These are phyloP conservation scores for Nemania sp. DNA, from an alignment of 2,329 filamentous ascomycete genomes.

Conservation along the genomic window DNA sequence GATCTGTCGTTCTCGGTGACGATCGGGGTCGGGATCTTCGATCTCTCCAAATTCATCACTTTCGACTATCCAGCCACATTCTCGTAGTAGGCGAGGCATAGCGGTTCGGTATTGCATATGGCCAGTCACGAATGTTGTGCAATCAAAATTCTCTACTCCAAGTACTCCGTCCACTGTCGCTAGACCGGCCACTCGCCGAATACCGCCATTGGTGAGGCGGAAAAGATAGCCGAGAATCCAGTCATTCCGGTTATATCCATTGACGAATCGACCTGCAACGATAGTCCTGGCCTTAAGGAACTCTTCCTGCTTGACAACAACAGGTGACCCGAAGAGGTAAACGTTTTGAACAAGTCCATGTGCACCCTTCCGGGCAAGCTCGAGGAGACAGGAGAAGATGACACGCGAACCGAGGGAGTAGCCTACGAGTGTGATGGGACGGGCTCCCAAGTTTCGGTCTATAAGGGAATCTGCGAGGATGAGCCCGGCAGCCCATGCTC, in stretches of 20 bases:
- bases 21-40: slow-evolving; percentile 94
- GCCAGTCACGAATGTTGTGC: slow-evolving; percentile 82
- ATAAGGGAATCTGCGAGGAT: slow-evolving; percentile 94
- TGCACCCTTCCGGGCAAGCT: slow-evolving; percentile 82
- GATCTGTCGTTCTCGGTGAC: slow-evolving; percentile 82
- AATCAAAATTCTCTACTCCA: slow-evolving; percentile 85
- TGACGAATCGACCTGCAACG: slow-evolving; percentile 90
- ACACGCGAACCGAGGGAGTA: slow-evolving; percentile 92
- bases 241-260: slow-evolving; percentile 91
- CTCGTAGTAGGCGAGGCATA: slow-evolving; percentile 85
- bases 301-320: slow-evolving; percentile 91
- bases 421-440: slow-evolving; percentile 90
- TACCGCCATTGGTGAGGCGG: slow-evolving; percentile 88
- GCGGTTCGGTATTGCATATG: slow-evolving; percentile 96
- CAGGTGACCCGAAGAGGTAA: slow-evolving; percentile 89
- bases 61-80: slow-evolving; percentile 89
- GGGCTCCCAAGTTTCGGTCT: slow-evolving; percentile 85
- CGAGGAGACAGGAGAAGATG: slow-evolving; percentile 88
- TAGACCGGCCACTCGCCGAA: slow-evolving; percentile 85
- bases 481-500: slow-evolving; percentile 84
- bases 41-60: slow-evolving; percentile 96
- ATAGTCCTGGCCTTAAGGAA: slow-evolving; percentile 81
- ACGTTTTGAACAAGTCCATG: slow-evolving; percentile 92
- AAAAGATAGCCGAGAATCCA: slow-evolving; percentile 98
- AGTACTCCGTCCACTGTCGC: slow-evolving; percentile 75